Conservation (phyloP, 2,329 filamentous ascomycete genomes). For the Helminthosporium solani region DNA sequence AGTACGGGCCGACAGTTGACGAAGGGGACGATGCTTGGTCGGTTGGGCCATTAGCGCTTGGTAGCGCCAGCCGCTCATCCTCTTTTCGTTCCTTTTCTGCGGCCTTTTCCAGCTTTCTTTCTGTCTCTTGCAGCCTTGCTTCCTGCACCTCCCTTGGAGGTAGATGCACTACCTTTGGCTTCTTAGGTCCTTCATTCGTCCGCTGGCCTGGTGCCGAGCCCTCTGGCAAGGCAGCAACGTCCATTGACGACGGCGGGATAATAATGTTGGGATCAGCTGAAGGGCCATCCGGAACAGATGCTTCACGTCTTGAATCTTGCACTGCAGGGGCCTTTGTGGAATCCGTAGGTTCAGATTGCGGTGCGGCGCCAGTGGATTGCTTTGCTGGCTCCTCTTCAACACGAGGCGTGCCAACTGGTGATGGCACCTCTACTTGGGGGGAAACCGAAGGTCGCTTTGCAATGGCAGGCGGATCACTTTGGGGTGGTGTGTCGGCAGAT, state of each 20-base stretch:
- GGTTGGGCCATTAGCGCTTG: slow-evolving; percentile 21
- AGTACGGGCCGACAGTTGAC: slow-evolving; percentile 69
- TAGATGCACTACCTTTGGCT: slow-evolving; percentile 47
- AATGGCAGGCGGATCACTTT: slow-evolving; percentile 15
- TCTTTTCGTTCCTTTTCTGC: slow-evolving; percentile 43
- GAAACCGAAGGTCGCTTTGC: slow-evolving; percentile 11
- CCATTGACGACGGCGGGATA: slow-evolving; percentile 36
- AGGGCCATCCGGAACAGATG: slow-evolving; percentile 15
- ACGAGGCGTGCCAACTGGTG: slow-evolving; percentile 9
- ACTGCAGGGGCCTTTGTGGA: slow-evolving; percentile 10
- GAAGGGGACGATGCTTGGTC: slow-evolving; percentile 53
- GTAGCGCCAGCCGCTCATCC: slow-evolving; percentile 35
- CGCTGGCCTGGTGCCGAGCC: slow-evolving; percentile 13
- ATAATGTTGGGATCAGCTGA: slow-evolving; percentile 25
- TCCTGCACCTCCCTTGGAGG: slow-evolving; percentile 55
- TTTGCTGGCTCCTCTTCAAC: slow-evolving; percentile 18
- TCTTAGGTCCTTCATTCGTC: slow-evolving; percentile 16
- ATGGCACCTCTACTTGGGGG: slow-evolving; percentile 10
- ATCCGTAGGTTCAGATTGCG: slow-evolving; percentile 3
- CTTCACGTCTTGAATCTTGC: slow-evolving; percentile 12
- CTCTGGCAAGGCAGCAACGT: slow-evolving; percentile 32
- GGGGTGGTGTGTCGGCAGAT: slow-evolving; percentile 15
- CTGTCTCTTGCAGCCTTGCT: slow-evolving; percentile 46
- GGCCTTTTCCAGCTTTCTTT: slow-evolving; percentile 40
- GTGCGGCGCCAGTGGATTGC: slow-evolving; percentile 10